phyloP scores from a whole-genome alignment of 306 rosid genomes.

The Gleditsia sinensis region DNA sequence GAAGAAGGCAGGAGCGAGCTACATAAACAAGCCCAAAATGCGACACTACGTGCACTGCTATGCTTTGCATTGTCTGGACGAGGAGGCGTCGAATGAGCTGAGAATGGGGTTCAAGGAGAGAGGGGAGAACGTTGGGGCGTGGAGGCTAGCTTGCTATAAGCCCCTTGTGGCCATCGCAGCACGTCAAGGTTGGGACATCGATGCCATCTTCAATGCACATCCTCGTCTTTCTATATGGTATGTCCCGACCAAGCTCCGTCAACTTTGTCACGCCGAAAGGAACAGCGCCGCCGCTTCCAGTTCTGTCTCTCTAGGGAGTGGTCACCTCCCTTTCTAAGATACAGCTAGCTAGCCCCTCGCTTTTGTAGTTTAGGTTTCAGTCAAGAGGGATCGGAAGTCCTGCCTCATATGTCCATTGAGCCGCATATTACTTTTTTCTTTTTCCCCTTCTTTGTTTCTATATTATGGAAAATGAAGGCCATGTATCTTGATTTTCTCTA shows the following conservation, averaged over 20 bases:
- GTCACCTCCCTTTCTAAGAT: constrained; percentile 47
- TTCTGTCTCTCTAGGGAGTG: constrained; percentile 48
- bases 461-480: no score
- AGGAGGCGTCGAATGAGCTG: constrained; percentile 67
- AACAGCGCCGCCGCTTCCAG: constrained; percentile 60
- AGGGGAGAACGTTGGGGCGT: constrained; percentile 87
- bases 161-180: constrained; percentile 82
- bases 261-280: constrained; percentile 86
- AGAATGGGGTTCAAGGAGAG: constrained; percentile 71
- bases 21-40: constrained; percentile 98
- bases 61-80: constrained; percentile 87
- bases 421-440: no score
- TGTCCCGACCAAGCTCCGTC: constrained; percentile 93
- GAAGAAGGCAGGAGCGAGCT: constrained; percentile 86
- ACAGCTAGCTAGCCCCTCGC: background rate
- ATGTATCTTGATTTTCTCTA: no score
- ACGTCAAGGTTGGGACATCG: constrained; percentile 90
- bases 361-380: background rate
- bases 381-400: no score
- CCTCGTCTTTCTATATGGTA: constrained; percentile 88
- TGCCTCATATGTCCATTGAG: no score
- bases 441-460: no score
- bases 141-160: constrained; percentile 89
- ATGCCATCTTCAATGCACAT: constrained; percentile 83
- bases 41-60: constrained; percentile 97